Conservation (phyloP, 2,329 filamentous ascomycete genomes). For the Pseudopyrenochaeta lycopersici region DNA sequence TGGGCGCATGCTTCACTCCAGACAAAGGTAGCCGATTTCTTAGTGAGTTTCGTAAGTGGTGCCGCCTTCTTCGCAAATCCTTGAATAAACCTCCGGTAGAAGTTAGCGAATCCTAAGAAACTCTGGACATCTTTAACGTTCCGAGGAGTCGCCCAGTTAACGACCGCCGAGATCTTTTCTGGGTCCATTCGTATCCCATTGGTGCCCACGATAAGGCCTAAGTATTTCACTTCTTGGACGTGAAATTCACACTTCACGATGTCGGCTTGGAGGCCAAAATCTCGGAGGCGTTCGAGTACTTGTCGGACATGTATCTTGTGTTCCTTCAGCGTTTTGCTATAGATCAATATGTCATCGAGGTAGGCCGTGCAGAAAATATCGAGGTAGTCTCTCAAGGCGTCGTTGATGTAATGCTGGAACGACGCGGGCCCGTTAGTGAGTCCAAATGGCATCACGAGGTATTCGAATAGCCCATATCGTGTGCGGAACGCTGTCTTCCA, state of each 20-base stretch:
- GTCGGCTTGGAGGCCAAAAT: background rate
- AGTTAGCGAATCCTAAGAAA: constrained; percentile 48
- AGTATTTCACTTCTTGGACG: constrained; percentile 16
- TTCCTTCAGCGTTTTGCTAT: background rate
- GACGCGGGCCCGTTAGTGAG: constrained; percentile 3
- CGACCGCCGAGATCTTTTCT: constrained; percentile 18
- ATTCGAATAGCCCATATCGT: constrained; percentile 11
- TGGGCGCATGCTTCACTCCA: too few species aligned
- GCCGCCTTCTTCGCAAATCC: constrained; percentile 8
- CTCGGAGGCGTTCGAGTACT: background rate
- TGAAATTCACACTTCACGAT: too few species aligned
- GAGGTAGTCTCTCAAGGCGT: background rate
- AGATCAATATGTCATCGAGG: background rate
- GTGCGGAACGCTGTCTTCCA: constrained; percentile 15
- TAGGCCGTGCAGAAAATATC: background rate
- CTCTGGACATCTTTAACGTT: constrained; percentile 25
- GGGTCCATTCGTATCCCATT: constrained; percentile 6
- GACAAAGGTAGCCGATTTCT: constrained; percentile 2
- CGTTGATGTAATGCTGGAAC: constrained; percentile 14
- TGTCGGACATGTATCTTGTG: constrained; percentile 2
- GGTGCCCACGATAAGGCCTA: constrained; percentile 5
- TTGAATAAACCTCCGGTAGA: constrained; percentile 42
- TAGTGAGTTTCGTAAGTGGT: constrained; percentile 8
- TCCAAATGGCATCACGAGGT: constrained; percentile 7
- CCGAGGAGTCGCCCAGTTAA: constrained; percentile 26